Base-by-base conservation (phyloP, 176 grass and related monocot species). In the Ampelocalamus luodianensis region DNA sequence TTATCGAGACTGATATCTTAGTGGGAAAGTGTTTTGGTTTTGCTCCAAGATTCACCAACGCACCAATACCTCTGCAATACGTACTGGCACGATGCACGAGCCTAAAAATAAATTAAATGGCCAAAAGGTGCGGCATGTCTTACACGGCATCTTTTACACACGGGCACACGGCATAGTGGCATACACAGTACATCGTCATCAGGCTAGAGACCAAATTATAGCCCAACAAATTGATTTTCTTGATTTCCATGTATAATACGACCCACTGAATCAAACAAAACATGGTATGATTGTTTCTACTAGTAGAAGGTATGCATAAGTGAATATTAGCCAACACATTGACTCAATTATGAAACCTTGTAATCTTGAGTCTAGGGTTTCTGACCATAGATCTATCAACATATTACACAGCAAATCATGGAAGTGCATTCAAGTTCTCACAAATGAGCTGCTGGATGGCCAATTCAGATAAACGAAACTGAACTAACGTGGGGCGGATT, bases 391-490 rank as follows among this genome's bases (percentile, higher is more conserved):
- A 69, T 80, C 51, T 87, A 69, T 87, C 75, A 44, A 62, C 42
- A 61, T 68, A 79, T 78, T 80, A 75, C 68, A 87, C 80, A 83
- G 61, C 34, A 37, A 45, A 79, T 76, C 11, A 90, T 49, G 40
- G 3, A 82, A 89, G 60, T 27, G 67, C 39, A 0, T 81, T 37
- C 71, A 15, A 51, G 53, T 87, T 69, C 74, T 84, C 74, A 75
- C 68, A 83, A 44, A 27, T 29, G 73, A 68, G 75, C 74, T 45
- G 68, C 23, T 80, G 61, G 34, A 60, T 44, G 17, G 55, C 58
- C 46, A 68, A 36, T 50, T 79, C 32, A 42, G 43, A 58, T 18
- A 64, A 68, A 71, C 8, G 77, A 11, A 71, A 76, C 9, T 13
- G 40, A 65, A 77, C 73, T 45, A 79, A 13, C 8, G 13, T 70